Base-by-base conservation (phyloP, 2,329 filamentous ascomycete species). In the Helotiales sp. region DNA sequence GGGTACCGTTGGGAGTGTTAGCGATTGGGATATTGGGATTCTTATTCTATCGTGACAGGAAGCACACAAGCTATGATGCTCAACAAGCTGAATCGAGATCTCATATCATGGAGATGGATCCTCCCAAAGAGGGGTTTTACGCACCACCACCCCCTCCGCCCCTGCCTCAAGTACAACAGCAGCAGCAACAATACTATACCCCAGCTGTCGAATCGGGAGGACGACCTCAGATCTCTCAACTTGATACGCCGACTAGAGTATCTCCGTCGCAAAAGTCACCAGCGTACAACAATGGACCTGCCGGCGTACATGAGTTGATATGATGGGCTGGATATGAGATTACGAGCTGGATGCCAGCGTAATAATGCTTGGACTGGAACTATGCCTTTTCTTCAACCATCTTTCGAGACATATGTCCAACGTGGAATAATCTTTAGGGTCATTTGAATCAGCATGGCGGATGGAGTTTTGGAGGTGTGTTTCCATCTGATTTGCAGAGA, bases 1-100 rank as follows among this genome's bases (percentile, higher is more conserved):
- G 59, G 12, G 34, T 56, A 5, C 55, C 59, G 12, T 19, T 61
- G 15, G 55, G 55, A 4, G 22, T 44, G 4, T 22, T 58, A 2
- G 52, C 47, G 3, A 8, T 61, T 2, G 59, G 59, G 24, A 25
- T 61, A 13, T 15, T 61, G 12, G 52, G 27, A 2, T 61, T 58
- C 22, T 17, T 58, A 5, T 58, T 58, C 34, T 61, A 46, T 22
- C 52, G 52, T 27, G 22, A 52, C 27, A 49, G 47, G 12, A 40
- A 47, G 25, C 47, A 46, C 7, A n/a, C 15, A 5, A 38, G 19
- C 10, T 24, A 46, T 24, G 10, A 29, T 12, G 17, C 24, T 17
- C 8, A 19, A 17, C 31, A 36, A 27, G 38, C 38, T 9, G 5
- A 25, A 6, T 24, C 38, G 2, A 42, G 38, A 22, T 24, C 38